Base-by-base conservation (phyloP, 2,329 filamentous ascomycete species). In the Hymenoscyphus repandus region DNA sequence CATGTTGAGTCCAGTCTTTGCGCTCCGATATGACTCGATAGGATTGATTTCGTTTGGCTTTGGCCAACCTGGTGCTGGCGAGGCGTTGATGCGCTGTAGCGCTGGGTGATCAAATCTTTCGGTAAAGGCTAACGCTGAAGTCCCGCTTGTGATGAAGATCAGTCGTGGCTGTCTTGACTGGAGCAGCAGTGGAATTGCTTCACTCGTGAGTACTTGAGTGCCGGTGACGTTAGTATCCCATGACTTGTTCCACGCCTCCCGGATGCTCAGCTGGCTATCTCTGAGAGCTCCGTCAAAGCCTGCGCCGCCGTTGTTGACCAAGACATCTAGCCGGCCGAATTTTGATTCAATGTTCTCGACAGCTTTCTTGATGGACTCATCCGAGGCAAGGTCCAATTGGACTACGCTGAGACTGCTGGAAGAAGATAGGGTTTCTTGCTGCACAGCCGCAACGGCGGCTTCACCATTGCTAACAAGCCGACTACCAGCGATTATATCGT, bases 1-100 rank as follows among this genome's bases (percentile, higher is more conserved):
- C 74, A 76, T 76, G 54, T 76, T 76, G 46, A 77, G 57, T 0
- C 69, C 73, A 5, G 68, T 69, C 62, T 77, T 76, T 22, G 62
- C 58, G 31, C 62, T 65, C 6, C 73, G 68, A 54, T 77, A 76
- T 3, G 64, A 60, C 38, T 48, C 36, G 32, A 65, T 53, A 5
- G 58, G 44, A 38, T 61, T 53, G 46, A 33, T 53, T 5, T 59
- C 44, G 12, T 53, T 57, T 15, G 49, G 51, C 60, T 74, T 72
- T 6, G 71, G 72, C 74, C 73, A 74, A n/a, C 71, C 72, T 6
- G 58, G 58, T 38, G 52, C 12, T 54, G 56, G 53, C 58, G 57
- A 20, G 55, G 55, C 18, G 54, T 65, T 68, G 12, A 59, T 54
- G 31, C 51, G 47, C 18, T 44, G 30, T 5, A 58, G 18, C 11